Evolutionary conservation across 2,329 filamentous ascomycete species (phyloP), one percentile per base, ranked within the genome.

Genomic region (Sphaceloma murrayae): DNA sequence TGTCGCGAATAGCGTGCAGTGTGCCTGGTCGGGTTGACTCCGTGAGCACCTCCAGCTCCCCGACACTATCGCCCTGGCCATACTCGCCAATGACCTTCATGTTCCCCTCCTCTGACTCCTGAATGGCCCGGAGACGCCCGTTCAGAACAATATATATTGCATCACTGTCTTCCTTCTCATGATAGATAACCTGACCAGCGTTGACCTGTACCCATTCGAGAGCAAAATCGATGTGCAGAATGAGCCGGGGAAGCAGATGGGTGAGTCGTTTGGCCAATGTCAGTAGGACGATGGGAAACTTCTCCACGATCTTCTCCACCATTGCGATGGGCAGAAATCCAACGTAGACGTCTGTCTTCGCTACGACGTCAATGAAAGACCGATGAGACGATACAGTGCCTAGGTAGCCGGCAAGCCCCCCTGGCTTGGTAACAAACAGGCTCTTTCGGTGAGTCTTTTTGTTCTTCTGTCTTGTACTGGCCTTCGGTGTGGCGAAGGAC

Each of bases 131-230:
- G 13, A 98, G 65, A 11, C 91, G 83, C 7, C 91, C 91, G 54
- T 98, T 98, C 11, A 98, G 73, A 1, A 98, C 91, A 49, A 98
- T 88, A 56, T 96, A 98, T 30, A 98, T 98, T 1, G 93, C 89
- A 62, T 98, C 91, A 56, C 91, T 98, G 52, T 96, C 91, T 52
- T 98, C 88, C 2, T 80, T 80, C 62, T 94, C 84, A 52, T 94
- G 85, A 60, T 93, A 94, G 26, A 98, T 84, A 7, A 95, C 84
- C 58, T 98, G 87, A 0, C 91, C 88, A 3, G 91, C 86, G 62
- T 86, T 87, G 49, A 98, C 87, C 58, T 98, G 93, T 2, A 95
- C 80, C 91, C 93, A 98, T 67, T 98, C 93, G 13, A 98, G 71
- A 3, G 91, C 91, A 65, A 98, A 98, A 62, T 98, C 91, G 51